Evolutionary conservation across 352 stramenopile species (phyloP).

Genomic region (Pythium periplocum): DNA sequence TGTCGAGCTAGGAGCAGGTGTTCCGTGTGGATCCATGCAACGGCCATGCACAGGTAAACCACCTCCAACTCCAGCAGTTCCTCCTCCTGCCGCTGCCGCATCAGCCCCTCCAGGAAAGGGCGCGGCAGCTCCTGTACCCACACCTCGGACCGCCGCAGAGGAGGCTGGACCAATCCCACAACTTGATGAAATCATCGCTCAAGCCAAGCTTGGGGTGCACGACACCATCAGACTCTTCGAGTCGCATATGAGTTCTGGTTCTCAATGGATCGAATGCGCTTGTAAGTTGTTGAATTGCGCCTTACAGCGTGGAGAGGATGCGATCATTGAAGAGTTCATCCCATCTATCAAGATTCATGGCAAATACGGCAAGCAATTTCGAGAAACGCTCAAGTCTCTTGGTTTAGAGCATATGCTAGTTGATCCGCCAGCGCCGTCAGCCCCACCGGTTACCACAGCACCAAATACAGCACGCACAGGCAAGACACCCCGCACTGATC

Average conservation of each 20-base stretch:
- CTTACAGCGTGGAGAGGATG: conserved; percentile 9
- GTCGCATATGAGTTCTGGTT: conserved; percentile 6
- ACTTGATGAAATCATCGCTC: conserved; percentile 32
- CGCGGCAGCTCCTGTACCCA: conserved; percentile 15
- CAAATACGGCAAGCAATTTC: conserved; percentile 32
- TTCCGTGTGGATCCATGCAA: too few species aligned
- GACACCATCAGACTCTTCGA: conserved; percentile 20
- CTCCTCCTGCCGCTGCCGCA: neutral
- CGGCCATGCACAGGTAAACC: conserved; percentile 1
- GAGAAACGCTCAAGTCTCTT: conserved; percentile 18
- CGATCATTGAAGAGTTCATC: conserved; percentile 13
- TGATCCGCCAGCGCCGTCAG: conserved; percentile 6
- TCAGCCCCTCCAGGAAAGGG: too few species aligned
- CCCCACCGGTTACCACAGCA: conserved; percentile 6
- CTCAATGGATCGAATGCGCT: neutral
- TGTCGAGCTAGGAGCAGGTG: conserved; percentile 2
- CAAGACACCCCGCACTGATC: conserved; percentile 24
- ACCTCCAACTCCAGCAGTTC: neutral
- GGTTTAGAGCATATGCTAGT: conserved; percentile 30
- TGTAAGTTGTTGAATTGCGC: conserved; percentile 2
- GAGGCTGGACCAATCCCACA: conserved; percentile 12
- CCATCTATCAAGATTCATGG: conserved; percentile 34
- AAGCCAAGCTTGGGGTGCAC: conserved; percentile 16
- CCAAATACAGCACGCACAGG: conserved; percentile 20
- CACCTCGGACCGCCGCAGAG: conserved; percentile 13